Evolutionary conservation across 2,329 filamentous ascomycete genomes (phyloP), one percentile per base, ranked within the genome.

Genomic region (Epichloe hybrida): DNA sequence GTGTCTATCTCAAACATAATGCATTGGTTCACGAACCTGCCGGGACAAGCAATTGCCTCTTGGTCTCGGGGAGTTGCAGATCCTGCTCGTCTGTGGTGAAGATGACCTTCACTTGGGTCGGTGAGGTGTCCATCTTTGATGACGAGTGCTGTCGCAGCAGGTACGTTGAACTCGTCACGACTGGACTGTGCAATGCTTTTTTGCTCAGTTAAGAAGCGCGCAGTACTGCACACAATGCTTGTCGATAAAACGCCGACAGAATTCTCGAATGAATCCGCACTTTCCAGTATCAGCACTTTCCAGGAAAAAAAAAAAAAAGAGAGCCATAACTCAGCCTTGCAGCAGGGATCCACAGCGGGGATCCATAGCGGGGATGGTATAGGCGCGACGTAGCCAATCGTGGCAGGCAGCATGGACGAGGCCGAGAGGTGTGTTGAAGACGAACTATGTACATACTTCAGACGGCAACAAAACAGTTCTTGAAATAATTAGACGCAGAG

Each of bases 71-170:
- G 44, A 85, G 71, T 61, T 82, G 73, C 50, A 85, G 69, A 55
- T 82, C 79, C 50, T 73, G 65, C 55, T 81, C 77, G 51, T 73
- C 75, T 44, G 81, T 85, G 53, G 76, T 81, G 68, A 86, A 84
- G 66, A 81, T 72, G 54, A 86, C 80, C 67, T 81, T 81, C 55
- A 85, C 74, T 66, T 83, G 81, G 49, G 72, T 66, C 56, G 65
- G 62, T 46, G 66, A 62, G 57, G 68, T 59, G 56, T 66, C 66
- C 69, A 72, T 71, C 39, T 52, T 37, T 20, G 35, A 21, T 34
- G 39, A 31, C 9, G 34, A 41, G 11, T 37, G 7, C 23, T 43
- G 21, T 13, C 17, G 41, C 17, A 17, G 41, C 17, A 17, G 21
- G 12, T 31, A 3, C 1, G 5, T 34, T 44, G 4, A n/a, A 34